Evolutionary conservation across 2,329 filamentous ascomycete genomes (phyloP).

Genomic region (Seiridium cupressi): DNA sequence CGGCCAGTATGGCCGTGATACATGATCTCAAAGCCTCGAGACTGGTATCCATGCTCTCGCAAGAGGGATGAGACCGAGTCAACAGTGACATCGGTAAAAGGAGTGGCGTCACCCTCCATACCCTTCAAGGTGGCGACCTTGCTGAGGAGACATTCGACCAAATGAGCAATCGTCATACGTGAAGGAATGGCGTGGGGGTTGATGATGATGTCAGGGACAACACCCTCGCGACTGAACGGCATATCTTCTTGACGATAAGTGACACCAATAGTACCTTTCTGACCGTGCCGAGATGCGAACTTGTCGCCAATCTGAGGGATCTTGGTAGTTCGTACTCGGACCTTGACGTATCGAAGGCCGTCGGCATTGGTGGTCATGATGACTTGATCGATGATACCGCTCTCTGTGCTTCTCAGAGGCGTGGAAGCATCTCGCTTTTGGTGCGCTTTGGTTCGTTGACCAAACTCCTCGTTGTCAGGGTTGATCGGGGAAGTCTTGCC

Average conservation of each 20-base stretch:
- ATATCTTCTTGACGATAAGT: slow-evolving; percentile 98
- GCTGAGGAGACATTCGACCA: slow-evolving; percentile 97
- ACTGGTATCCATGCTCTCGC: slow-evolving; percentile 89
- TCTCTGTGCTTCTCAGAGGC: slow-evolving; percentile 90
- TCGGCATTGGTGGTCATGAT: slow-evolving; percentile 93
- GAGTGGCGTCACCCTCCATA: slow-evolving; percentile 94
- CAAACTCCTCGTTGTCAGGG: slow-evolving; percentile 88
- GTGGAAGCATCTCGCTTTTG: slow-evolving; percentile 95
- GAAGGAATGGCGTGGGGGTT: slow-evolving; percentile 99
- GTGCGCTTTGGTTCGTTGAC: slow-evolving; percentile 85
- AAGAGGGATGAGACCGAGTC: slow-evolving; percentile 87
- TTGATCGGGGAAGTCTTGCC: slow-evolving; percentile 96
- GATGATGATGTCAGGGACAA: slow-evolving; percentile 95
- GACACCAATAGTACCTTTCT: slow-evolving; percentile 98
- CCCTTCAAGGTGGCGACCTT: slow-evolving; percentile 94
- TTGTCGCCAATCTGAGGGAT: slow-evolving; percentile 98
- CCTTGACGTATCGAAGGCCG: slow-evolving; percentile 93
- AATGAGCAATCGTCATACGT: slow-evolving; percentile 99
- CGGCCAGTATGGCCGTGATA: slow-evolving; percentile 97
- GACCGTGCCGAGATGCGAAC: slow-evolving; percentile 97
- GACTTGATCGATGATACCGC: slow-evolving; percentile 92
- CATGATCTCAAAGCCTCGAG: slow-evolving; percentile 96
- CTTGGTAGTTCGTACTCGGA: slow-evolving; percentile 95
- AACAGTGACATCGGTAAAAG: slow-evolving; percentile 96
- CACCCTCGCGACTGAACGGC: slow-evolving; percentile 91